Evolutionary conservation across 192 early-diverging fungal species (phyloP), one percentile per base, ranked within the genome.

Genomic region (Neocallimastix lanati): DNA sequence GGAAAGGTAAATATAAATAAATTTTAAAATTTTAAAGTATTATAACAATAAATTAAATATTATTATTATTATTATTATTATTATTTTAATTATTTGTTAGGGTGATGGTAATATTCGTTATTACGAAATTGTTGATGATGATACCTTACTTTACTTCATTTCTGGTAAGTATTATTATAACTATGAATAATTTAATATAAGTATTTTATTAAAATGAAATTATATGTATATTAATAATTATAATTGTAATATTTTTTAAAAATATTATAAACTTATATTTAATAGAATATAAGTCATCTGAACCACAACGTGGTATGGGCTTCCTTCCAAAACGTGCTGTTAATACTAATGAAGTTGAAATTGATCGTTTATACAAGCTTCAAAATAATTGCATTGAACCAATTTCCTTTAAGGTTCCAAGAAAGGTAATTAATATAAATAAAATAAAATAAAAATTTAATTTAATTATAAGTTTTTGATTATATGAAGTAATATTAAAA

Each of bases 61-160:
- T n/a, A n/a, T n/a, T n/a, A n/a, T n/a, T n/a, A n/a, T n/a, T n/a
- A n/a, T n/a, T n/a, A n/a, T n/a, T n/a, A n/a, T n/a, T n/a, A n/a
- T n/a, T n/a, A n/a, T 4, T 50, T 50, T 21, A 4, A 21, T 21
- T 13, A 21, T 50, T 4, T 13, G 3, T 13, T 50, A 86, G 82
- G 94, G 97, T 81, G 97, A 99, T 86, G 97, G 96, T 50, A 99
- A 96, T 85, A 98, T 99, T 84, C 93, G 96, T 30, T 98, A 98
- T 88, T 99, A 93, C 84, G 98, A 99, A 88, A 96, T 93, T 84
- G 93, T 93, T 79, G 94, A 98, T 82, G 96, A 98, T 82, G 95
- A 95, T 78, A 88, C 85, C 78, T 81, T 82, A 27, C 83, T 99
- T 82, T 92, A 90, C 87, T 86, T 84, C 50, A 84, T 99, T 35